Evolutionary conservation across 306 rosid species (phyloP).

Genomic region (Adenanthera pavonina): DNA sequence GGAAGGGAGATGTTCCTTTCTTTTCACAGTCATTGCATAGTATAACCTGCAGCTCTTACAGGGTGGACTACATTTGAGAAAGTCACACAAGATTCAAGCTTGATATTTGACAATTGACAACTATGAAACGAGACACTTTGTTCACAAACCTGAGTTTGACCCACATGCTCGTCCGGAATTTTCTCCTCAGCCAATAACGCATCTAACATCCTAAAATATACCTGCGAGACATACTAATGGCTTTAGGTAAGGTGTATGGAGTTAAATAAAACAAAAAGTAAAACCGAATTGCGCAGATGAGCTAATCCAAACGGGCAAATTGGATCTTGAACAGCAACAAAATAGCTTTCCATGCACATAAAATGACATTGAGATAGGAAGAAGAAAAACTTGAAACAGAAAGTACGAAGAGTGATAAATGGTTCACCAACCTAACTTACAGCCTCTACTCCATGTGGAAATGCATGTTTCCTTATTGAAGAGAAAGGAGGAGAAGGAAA

Average conservation of each 20-base stretch:
- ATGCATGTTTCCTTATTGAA: background rate
- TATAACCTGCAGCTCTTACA: conserved; percentile 66
- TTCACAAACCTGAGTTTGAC: conserved; percentile 75
- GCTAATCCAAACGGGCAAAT: conserved; percentile 33
- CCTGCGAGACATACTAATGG: conserved; percentile 55
- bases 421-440: conserved; percentile 4
- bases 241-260: conserved; percentile 31
- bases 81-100: conserved; percentile 5
- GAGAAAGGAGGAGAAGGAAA: background rate
- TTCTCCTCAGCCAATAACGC: conserved; percentile 79
- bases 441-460: background rate
- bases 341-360: conserved; percentile 11
- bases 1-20: conserved; percentile 81
- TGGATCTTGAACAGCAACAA: conserved; percentile 27
- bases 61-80: conserved; percentile 28
- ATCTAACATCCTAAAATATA: conserved; percentile 81
- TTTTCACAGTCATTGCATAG: conserved; percentile 92
- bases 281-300: conserved; percentile 26
- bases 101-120: conserved; percentile 9
- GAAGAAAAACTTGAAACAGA: conserved; percentile 21
- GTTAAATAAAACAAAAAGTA: conserved; percentile 27
- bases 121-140: background rate
- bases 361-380: conserved; percentile 28
- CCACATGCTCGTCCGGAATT: conserved; percentile 61
- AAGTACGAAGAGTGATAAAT: conserved; percentile 18